A percentile compares a stretch with the other conserved stretches of the same genome.
Conservation (phyloP, 1,284 basidiomycete genomes). For the Ceratobasidium sp. region DNA sequence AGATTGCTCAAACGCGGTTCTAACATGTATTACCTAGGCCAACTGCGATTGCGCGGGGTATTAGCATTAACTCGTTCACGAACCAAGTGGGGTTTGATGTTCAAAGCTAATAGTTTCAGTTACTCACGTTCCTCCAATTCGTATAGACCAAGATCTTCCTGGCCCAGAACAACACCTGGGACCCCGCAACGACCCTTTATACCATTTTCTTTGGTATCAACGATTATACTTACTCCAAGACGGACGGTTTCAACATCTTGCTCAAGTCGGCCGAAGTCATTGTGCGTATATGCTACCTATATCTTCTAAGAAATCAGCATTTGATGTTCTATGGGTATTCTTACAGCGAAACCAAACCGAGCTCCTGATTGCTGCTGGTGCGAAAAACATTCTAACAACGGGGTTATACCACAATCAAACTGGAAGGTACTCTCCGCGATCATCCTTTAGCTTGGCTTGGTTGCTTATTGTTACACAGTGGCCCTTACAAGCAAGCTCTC, state of each 20-base stretch:
- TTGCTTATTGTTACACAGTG: slow-evolving; percentile 10
- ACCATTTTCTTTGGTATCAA: slow-evolving; percentile 55
- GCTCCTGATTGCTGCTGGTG: slow-evolving; percentile 36
- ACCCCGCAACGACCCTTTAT: slow-evolving; percentile 56
- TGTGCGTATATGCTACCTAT: slow-evolving; percentile 10
- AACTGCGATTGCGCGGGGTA: slow-evolving; percentile 43
- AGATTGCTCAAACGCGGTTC: no score
- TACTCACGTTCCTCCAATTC: neutral
- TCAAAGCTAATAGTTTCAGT: no score
- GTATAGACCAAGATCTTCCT: slow-evolving; percentile 51
- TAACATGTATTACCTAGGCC: slow-evolving; percentile 18
- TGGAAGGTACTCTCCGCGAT: slow-evolving; percentile 32
- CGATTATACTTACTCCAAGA: slow-evolving; percentile 45
- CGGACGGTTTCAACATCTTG: slow-evolving; percentile 42
- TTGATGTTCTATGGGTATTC: no score
- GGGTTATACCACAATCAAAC: slow-evolving; percentile 43
- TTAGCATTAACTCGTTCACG: slow-evolving; percentile 43
- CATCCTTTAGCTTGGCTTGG: neutral
- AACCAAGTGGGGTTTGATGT: slow-evolving; percentile 39
- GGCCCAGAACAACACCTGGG: slow-evolving; percentile 52
- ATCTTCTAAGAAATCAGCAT: no score
- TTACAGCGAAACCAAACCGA: slow-evolving; percentile 42
- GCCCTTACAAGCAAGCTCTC: slow-evolving; percentile 44
- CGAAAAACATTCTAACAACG: slow-evolving; percentile 42
- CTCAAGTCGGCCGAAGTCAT: slow-evolving; percentile 41